Percentiles rank a stretch among this genome's conserved stretches.
phyloP scores from a whole-genome alignment of 2,329 filamentous ascomycete genomes.

The Colletotrichum zoysiae region DNA sequence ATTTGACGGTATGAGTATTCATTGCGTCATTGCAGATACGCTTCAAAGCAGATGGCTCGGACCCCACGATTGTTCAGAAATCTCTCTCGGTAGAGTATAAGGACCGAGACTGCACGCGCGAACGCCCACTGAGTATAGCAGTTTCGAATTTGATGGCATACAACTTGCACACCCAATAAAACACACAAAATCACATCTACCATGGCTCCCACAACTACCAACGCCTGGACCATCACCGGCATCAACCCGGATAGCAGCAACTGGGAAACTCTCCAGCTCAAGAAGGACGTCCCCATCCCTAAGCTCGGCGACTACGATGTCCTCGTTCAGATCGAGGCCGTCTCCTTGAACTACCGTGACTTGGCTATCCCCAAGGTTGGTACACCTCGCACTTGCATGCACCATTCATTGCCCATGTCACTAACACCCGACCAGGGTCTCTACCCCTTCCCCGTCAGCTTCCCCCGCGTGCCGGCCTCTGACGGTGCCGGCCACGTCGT shows the following conservation, averaged over 20 bases:
- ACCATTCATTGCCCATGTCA: not conserved
- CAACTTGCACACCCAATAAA: not conserved
- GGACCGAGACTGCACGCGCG: not conserved
- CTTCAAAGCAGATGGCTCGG: not conserved
- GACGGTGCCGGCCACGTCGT: conserved; percentile 68
- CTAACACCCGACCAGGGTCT: conserved; percentile 50
- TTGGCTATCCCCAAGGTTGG: conserved; percentile 59
- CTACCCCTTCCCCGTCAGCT: conserved; percentile 58
- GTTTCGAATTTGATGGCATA: not conserved
- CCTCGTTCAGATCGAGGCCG: conserved; percentile 72
- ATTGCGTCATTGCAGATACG: conserved; percentile 37
- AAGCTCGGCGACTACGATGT: conserved; percentile 77
- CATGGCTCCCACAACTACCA: conserved; percentile 55
- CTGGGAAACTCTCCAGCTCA: conserved; percentile 71
- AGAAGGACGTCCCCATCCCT: conserved; percentile 66
- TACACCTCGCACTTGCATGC: not conserved
- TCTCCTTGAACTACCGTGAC: conserved; percentile 68
- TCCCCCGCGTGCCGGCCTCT: conserved; percentile 63
- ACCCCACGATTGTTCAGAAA: conserved; percentile 7
- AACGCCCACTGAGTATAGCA: no score
- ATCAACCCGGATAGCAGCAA: conserved; percentile 56
- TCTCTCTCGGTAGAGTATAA: not conserved
- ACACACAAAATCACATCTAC: not conserved
- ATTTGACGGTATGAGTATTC: conserved; percentile 24
- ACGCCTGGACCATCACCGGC: conserved; percentile 65